Conservation (phyloP, 2,329 filamentous ascomycete species). For the Fusarium sp. region DNA sequence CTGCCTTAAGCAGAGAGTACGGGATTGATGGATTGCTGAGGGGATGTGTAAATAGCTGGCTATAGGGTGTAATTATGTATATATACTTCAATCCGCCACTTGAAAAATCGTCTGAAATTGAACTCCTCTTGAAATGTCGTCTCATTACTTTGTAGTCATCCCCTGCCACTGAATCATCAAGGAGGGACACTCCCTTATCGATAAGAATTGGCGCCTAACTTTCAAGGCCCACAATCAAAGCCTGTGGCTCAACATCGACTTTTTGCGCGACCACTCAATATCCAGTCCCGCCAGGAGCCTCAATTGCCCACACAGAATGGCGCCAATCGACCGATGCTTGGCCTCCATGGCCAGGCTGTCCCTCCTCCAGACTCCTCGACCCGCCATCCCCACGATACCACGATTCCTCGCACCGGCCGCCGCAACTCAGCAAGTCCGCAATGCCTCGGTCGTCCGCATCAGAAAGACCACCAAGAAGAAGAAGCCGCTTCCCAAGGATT, state of each 20-base stretch:
- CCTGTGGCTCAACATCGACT: conserved; percentile 35
- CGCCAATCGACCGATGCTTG: conserved; percentile 65
- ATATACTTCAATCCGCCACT: background rate
- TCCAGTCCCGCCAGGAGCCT: conserved; percentile 42
- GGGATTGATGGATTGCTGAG: background rate
- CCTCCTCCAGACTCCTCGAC: conserved; percentile 57
- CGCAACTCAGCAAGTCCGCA: conserved; percentile 55
- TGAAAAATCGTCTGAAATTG: background rate
- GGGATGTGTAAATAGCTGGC: background rate
- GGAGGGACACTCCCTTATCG: conserved; percentile 33
- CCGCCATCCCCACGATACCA: conserved; percentile 59
- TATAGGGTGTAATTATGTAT: background rate
- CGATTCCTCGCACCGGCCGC: conserved; percentile 62
- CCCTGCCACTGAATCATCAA: background rate
- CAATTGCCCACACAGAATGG: conserved; percentile 56
- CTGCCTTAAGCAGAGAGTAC: conserved; percentile 19
- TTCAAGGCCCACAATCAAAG: conserved; percentile 36
- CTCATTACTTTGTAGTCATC: background rate
- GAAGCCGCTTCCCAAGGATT: conserved; percentile 73
- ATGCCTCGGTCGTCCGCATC: conserved; percentile 56
- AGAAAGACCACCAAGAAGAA: conserved; percentile 68
- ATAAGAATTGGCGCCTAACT: conserved; percentile 42
- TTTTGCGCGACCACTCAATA: conserved; percentile 40
- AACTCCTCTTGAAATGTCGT: background rate
- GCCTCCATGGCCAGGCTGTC: conserved; percentile 66